Evolutionary conservation across 208 protist genomes (phyloP), one percentile per base, ranked within the genome.

Genomic region (Blastocrithidia nonstop): DNA sequence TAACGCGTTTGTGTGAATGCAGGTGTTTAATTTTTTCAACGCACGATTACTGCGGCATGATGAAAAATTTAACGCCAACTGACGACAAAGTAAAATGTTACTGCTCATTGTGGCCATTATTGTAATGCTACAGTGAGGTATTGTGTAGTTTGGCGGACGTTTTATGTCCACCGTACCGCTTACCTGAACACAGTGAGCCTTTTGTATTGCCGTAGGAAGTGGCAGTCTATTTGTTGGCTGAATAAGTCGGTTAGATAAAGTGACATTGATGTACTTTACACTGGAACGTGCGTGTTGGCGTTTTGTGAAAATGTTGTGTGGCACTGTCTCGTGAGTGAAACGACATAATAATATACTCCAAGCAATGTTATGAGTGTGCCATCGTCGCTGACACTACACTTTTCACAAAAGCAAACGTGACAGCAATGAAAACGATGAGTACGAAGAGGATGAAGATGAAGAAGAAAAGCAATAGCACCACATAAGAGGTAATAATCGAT

Each of bases 11-110:
- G 79, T 92, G 20, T 72, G 79, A 58, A 73, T 92, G 76, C 83
- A 88, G 50, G 68, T 92, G 16, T 81, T 87, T 49, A 92, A 92
- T 55, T 88, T 92, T 45, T 88, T 92, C 49, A 92, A 92, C 37
- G 83, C 83, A 0, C 71, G 83, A 4, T 50, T 88, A 26, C 53
- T 92, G 21, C 51, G 66, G 31, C 45, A 46, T 24, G 53, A 55
- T 26, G 68, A 79, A 50, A 33, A 48, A 45, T 72, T 88, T 44
- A 80, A 77, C 45, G 61, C 38, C 23, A 62, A 76, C 28, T 81
- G 66, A 50, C 31, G 37, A 6, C 58, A 71, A 50, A 88, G 76
- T 55, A 39, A 49, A 4, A 55, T 64, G 8, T 53, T 92, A 17
- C 33, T 86, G 3, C 8, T 57, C 29, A 88, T 92, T 46, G 78